A percentile compares a stretch with the other conserved stretches of the same genome.
These are phyloP conservation scores for Vigna angularis DNA, from an alignment of 306 rosid species.

Conservation along the genomic window DNA sequence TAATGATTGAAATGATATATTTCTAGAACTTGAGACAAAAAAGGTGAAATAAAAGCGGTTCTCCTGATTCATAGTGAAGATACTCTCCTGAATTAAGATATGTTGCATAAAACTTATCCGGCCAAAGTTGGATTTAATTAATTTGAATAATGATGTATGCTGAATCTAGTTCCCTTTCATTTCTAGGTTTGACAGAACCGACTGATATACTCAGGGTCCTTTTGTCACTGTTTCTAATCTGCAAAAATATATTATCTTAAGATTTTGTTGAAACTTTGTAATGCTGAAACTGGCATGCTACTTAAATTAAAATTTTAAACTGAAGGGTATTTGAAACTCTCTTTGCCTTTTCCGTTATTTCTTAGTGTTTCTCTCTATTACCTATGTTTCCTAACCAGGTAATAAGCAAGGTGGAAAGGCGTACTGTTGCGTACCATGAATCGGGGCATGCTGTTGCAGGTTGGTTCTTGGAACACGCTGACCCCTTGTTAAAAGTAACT, in stretches of 20 bases:
- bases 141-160: background rate
- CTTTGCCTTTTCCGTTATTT: background rate
- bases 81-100: background rate
- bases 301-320: constrained; percentile 13
- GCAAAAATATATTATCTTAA: constrained; percentile 4
- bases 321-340: background rate
- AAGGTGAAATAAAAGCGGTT: background rate
- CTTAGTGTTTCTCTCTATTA: constrained; percentile 28
- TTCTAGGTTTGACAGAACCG: background rate
- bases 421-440: constrained; percentile 97
- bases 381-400: constrained; percentile 61
- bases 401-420: constrained; percentile 88
- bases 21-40: background rate
- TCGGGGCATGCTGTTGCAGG: constrained; percentile 97
- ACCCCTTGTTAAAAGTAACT: constrained; percentile 89
- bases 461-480: constrained; percentile 93
- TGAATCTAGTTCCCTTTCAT: background rate
- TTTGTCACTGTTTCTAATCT: background rate
- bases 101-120: background rate
- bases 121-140: background rate
- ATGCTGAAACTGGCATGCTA: constrained; percentile 6
- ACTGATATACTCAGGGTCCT: background rate
- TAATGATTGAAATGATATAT: background rate
- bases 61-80: background rate
- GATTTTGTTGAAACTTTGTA: background rate